Evolutionary conservation across 306 rosid genomes (phyloP).

Genomic region (Prosopis cineraria): DNA sequence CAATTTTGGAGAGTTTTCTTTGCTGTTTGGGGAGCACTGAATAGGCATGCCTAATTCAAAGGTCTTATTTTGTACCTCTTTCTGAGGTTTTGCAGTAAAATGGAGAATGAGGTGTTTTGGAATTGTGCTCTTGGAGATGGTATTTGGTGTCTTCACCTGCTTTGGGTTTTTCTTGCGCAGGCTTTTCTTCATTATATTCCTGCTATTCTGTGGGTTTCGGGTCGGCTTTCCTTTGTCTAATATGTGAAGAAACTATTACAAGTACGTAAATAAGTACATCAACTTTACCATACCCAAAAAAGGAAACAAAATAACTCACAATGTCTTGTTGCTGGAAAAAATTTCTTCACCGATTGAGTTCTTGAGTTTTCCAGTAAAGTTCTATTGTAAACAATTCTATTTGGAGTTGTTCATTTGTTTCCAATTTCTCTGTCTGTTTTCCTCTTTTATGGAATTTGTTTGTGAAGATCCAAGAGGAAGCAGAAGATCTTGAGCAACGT

Average conservation of each 20-base stretch:
- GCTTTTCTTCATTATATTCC: not conserved
- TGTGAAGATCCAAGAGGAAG: slow-evolving; percentile 77
- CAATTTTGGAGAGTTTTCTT: not conserved
- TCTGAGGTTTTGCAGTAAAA: not conserved
- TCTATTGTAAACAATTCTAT: slow-evolving; percentile 3
- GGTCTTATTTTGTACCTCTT: not conserved
- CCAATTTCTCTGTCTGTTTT: not conserved
- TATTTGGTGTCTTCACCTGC: not conserved
- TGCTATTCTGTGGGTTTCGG: not conserved
- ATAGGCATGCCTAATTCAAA: not conserved
- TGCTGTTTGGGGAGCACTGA: not conserved
- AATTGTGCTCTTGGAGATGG: not conserved
- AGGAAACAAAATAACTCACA: not conserved
- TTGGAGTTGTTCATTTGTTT: slow-evolving; percentile 29
- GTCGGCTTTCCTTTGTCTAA: not conserved
- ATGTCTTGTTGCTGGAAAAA: not conserved
- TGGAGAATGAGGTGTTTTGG: not conserved
- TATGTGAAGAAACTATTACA: not conserved
- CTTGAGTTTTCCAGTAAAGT: slow-evolving; percentile 14
- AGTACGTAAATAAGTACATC: not conserved
- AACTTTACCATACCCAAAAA: not conserved
- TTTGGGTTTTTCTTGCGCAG: not conserved
- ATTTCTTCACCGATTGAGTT: slow-evolving; percentile 2
- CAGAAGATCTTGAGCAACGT: slow-evolving; percentile 76
- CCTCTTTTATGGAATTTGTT: slow-evolving; percentile 12